These are phyloP conservation scores for Trichoderma sp. DNA, from an alignment of 2,329 filamentous ascomycete species.

Conservation along the genomic window DNA sequence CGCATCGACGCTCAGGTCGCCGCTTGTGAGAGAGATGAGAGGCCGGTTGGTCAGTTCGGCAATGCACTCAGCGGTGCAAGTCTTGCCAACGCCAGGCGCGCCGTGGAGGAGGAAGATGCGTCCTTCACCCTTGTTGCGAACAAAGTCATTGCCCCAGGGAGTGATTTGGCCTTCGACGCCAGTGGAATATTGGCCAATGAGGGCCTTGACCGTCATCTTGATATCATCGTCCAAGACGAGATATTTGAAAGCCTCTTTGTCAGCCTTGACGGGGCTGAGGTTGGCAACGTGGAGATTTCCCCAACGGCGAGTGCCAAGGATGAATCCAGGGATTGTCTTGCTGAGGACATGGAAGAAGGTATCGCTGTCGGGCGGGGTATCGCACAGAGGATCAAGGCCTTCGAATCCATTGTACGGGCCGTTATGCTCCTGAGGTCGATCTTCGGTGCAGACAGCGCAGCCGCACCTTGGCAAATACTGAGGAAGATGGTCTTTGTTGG, in stretches of 20 bases:
- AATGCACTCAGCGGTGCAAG: conserved; percentile 57
- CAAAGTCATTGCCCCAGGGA: conserved; percentile 50
- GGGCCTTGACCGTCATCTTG: conserved; percentile 50
- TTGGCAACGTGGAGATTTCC: conserved; percentile 45
- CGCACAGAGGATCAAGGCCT: conserved; percentile 40
- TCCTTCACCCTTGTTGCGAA: conserved; percentile 54
- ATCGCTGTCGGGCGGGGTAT: conserved; percentile 43
- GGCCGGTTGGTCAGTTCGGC: conserved; percentile 54
- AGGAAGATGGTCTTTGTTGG: conserved; percentile 42
- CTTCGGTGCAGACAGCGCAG: conserved; percentile 42
- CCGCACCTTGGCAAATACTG: conserved; percentile 45
- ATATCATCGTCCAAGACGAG: conserved; percentile 52
- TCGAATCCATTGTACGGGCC: conserved; percentile 46
- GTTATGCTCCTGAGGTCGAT: conserved; percentile 29
- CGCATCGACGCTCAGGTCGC: conserved; percentile 48
- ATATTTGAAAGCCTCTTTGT: conserved; percentile 53
- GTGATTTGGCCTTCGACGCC: conserved; percentile 41
- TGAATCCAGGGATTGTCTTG: conserved; percentile 50
- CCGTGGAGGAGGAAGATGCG: conserved; percentile 55
- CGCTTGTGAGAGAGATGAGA: conserved; percentile 53
- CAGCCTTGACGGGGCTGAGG: conserved; percentile 45
- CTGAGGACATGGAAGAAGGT: conserved; percentile 48
- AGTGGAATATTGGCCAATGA: conserved; percentile 50
- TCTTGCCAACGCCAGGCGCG: conserved; percentile 59
- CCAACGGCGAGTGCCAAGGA: conserved; percentile 49